Base-by-base conservation (phyloP, 2,329 filamentous ascomycete genomes). In the Didymella glomerata region DNA sequence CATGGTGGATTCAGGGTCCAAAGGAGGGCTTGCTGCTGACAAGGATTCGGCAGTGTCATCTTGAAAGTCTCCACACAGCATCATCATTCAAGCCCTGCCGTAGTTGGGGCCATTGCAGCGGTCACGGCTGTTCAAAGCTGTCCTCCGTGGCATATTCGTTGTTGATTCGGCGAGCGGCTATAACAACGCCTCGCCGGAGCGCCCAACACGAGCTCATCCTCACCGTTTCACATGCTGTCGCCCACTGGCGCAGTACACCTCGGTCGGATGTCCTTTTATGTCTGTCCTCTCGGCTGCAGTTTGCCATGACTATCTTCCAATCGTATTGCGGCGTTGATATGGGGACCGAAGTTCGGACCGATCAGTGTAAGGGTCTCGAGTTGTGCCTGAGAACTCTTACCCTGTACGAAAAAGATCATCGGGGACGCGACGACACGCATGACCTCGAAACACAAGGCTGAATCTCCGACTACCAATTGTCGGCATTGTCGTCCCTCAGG, bases 371-470 rank as follows among this genome's bases (percentile, higher is more conserved):
- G 40, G 58, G 58, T 48, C 60, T 61, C 57, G 53, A 47, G 48
- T 52, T 58, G 59, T 64, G 66, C 61, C 64, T 68, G 55, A 65
- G 57, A 30, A 49, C 62, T 62, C 46, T 62, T 60, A 46, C 54
- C 54, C 14, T 44, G 52, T 61, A 42, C 22, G 34, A 52, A 57
- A 61, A 58, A 64, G 67, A 67, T 58, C 57, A 48, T 64, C 54
- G 36, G 52, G 61, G 66, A 68, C 67, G 64, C 67, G 67, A 68
- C 66, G 61, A 59, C 67, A 54, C 57, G 67, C 67, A 67, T 67
- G 41, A 60, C 44, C 52, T 48, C 66, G 63, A 68, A 66, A 68
- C 65, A 61, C 60, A 68, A 56, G 66, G 63, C 68, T 67, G 65
- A 63, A 60, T 48, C 56, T 53, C 34, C 48, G 56, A 38, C 41